Conservation (phyloP, 2,329 filamentous ascomycete species). For the Fusarium sp. region DNA sequence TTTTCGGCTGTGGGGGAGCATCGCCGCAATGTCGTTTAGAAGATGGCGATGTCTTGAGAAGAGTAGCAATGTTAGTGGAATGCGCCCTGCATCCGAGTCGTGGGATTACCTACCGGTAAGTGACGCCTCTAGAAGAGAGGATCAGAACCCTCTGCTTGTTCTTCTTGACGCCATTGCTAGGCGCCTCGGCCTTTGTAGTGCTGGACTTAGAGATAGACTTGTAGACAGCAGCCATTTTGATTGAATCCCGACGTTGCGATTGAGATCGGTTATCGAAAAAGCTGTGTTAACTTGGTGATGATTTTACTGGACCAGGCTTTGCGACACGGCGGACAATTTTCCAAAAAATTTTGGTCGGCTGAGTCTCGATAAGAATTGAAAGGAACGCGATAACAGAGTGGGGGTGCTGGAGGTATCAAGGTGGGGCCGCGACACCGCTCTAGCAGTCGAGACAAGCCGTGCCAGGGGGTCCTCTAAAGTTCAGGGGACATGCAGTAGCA, state of each 20-base stretch:
- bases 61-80: constrained; percentile 22
- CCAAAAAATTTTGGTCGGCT: constrained; percentile 45
- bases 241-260: constrained; percentile 11
- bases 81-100: constrained; percentile 11
- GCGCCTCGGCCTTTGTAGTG: constrained; percentile 59
- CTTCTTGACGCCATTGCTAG: constrained; percentile 63
- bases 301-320: constrained; percentile 25
- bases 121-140: constrained; percentile 91
- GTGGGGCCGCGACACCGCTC: constrained; percentile 39
- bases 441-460: constrained; percentile 18
- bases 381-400: constrained; percentile 41
- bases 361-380: constrained; percentile 45
- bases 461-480: background rate
- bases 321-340: constrained; percentile 35
- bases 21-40: constrained; percentile 84
- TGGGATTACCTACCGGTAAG: constrained; percentile 71
- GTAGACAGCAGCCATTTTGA: constrained; percentile 74
- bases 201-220: constrained; percentile 75
- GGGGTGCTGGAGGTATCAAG: background rate
- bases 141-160: constrained; percentile 86
- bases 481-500: background rate
- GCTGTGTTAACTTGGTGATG: constrained; percentile 30
- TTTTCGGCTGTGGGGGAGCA: constrained; percentile 92
- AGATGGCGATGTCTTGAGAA: constrained; percentile 84
- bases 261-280: constrained; percentile 1